A percentile compares a stretch with the other conserved stretches of the same genome.
Evolutionary conservation across 352 stramenopile genomes (phyloP).

Genomic region (Phytopythium mirpurense): DNA sequence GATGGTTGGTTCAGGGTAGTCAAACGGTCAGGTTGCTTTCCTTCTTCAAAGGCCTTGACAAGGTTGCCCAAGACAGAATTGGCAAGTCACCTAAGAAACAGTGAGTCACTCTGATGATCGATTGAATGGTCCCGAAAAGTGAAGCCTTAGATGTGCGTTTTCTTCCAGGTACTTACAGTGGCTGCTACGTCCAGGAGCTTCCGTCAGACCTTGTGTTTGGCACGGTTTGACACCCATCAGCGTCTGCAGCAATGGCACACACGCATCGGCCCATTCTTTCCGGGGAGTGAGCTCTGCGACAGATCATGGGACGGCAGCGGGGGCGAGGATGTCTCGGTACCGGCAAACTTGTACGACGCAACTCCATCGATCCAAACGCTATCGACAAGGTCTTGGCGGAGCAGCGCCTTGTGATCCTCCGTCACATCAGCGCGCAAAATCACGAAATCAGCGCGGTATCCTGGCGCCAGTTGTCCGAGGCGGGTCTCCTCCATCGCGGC

Average conservation of each 20-base stretch:
- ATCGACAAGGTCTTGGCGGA: conserved; percentile 42
- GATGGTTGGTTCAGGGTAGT: too few species aligned
- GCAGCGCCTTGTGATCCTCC: conserved; percentile 29
- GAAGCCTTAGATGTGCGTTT: too few species aligned
- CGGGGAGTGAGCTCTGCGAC: conserved; percentile 51
- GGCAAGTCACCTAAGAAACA: too few species aligned
- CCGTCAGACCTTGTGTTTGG: too few species aligned
- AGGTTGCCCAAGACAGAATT: too few species aligned
- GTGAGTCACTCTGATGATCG: too few species aligned
- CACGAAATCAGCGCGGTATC: conserved; percentile 69
- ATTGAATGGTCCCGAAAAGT: too few species aligned
- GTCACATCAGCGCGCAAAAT: conserved; percentile 57
- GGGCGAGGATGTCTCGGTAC: neutral
- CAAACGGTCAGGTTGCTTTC: too few species aligned
- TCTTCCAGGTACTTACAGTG: too few species aligned
- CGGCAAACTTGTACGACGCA: conserved; percentile 46
- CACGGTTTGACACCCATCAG: conserved; percentile 5
- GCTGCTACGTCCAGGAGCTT: too few species aligned
- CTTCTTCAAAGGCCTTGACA: too few species aligned
- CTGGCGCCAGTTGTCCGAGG: conserved; percentile 45
- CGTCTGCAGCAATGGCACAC: conserved; percentile 59
- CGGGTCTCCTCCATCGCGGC: conserved; percentile 50
- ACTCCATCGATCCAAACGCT: conserved; percentile 62
- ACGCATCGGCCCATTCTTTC: conserved; percentile 65
- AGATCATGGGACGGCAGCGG: conserved; percentile 27